Percentiles rank a stretch among this genome's conserved stretches.
These are phyloP conservation scores for Mycogone perniciosa DNA, from an alignment of 2,329 filamentous ascomycete genomes.

Conservation along the genomic window DNA sequence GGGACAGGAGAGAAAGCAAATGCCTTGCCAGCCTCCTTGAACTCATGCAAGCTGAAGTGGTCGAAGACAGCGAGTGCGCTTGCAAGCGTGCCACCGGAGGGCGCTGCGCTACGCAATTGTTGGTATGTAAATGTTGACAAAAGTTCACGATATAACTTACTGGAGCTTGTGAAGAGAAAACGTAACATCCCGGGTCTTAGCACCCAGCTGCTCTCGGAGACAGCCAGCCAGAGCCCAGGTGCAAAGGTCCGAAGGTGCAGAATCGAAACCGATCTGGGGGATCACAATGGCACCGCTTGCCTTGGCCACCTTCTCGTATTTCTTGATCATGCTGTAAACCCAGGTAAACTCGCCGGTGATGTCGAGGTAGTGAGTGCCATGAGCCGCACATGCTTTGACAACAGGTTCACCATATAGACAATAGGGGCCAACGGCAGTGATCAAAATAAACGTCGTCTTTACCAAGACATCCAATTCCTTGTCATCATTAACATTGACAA, in stretches of 20 bases:
- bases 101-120: slow-evolving; percentile 23
- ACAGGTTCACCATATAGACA: slow-evolving; percentile 49
- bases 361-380: slow-evolving; percentile 59
- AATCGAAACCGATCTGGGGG: slow-evolving; percentile 57
- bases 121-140: neutral
- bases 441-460: slow-evolving; percentile 50
- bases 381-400: slow-evolving; percentile 55
- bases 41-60: slow-evolving; percentile 41
- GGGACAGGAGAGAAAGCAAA: slow-evolving; percentile 53
- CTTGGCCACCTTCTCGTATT: slow-evolving; percentile 49
- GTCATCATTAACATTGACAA: slow-evolving; percentile 41
- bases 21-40: slow-evolving; percentile 40
- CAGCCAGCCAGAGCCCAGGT: slow-evolving; percentile 47
- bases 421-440: slow-evolving; percentile 57
- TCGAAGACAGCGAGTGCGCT: slow-evolving; percentile 59
- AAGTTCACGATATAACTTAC: slow-evolving; percentile 21
- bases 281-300: slow-evolving; percentile 52
- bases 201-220: slow-evolving; percentile 44
- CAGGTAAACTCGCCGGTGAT: slow-evolving; percentile 56
- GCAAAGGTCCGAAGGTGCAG: slow-evolving; percentile 53
- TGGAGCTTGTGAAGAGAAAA: slow-evolving; percentile 41
- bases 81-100: slow-evolving; percentile 62
- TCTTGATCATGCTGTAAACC: slow-evolving; percentile 53
- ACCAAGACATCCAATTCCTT: slow-evolving; percentile 42
- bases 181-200: slow-evolving; percentile 47